Base-by-base conservation (phyloP, 1,284 basidiomycete genomes). In the Papiliotrema terrestris region DNA sequence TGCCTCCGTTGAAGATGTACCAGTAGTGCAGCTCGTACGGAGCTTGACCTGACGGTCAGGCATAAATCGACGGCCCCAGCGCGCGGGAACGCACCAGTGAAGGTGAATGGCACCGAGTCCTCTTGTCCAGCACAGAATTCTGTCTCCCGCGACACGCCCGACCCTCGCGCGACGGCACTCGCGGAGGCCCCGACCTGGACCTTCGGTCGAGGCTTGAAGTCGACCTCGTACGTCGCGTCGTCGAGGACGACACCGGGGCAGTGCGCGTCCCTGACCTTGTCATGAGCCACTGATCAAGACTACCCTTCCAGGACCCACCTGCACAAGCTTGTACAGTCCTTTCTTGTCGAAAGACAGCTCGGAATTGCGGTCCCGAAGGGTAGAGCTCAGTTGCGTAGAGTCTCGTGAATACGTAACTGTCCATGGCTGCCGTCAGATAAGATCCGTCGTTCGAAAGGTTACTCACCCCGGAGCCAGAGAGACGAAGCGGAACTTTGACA, bases 381-480 rank as follows among this genome's bases (percentile, higher is more conserved):
- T 79, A 35, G 81, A 74, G 3, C 79, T 65, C 25, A 76, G 69
- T 43, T 81, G 79, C n/a, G 79, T 77, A 45, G 82, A 83, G 36
- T 78, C 73, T 39, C 80, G 80, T 35, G 82, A 81, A 76, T 95
- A 97, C 59, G 83, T 84, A 52, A 98, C 74, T 22, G 78, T 80
- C 95, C 92, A 96, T 3, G 92, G 90, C 87, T 93, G 59, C 39
- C 17, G 29, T 37, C 15, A 15, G 22, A 11, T 4, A 19, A 5
- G 29, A 11, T 32, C 41, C n/a, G 11, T 9, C 15, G 15, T 26
- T 35, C 29, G 8, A 23, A 26, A 8, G 19, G 3, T 11, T 35
- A 79, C 86, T 64, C 73, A 93, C 91, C 46, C 84, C 86, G 71
- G 92, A 87, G 13, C 92, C 93, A 36, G 90, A 92, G 47, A 97